A percentile compares a stretch with the other conserved stretches of the same genome.
Conservation (phyloP, 345 rosid genomes). For the Eutrema japonicum region DNA sequence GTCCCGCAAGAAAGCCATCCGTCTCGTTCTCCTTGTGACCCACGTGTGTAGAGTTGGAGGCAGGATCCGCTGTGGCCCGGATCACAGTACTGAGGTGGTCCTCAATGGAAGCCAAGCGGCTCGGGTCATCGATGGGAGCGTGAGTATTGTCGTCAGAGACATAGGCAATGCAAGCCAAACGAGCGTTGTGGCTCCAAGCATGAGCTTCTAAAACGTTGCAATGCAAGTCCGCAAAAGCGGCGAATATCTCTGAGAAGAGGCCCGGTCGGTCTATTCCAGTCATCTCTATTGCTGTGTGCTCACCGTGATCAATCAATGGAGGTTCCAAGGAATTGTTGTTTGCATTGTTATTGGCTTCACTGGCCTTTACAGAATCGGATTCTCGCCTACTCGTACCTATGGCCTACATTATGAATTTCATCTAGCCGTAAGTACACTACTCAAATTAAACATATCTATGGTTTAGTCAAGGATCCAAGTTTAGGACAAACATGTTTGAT, state of each 20-base stretch:
- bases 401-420: conserved; percentile 49
- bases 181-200: conserved; percentile 81
- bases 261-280: conserved; percentile 72
- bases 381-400: conserved; percentile 59
- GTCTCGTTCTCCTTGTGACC: conserved; percentile 51
- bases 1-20: conserved; percentile 48
- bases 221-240: conserved; percentile 60
- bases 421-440: not conserved
- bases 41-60: conserved; percentile 38
- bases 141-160: conserved; percentile 57
- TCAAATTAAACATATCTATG: not conserved
- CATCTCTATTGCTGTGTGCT: conserved; percentile 73
- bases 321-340: conserved; percentile 27
- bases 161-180: conserved; percentile 68
- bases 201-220: conserved; percentile 76
- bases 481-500: conserved; percentile 56
- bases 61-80: conserved; percentile 45
- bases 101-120: conserved; percentile 65
- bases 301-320: conserved; percentile 29
- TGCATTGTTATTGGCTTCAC: conserved; percentile 21
- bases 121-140: conserved; percentile 60
- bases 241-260: conserved; percentile 77
- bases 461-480: conserved; percentile 15
- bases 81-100: conserved; percentile 64
- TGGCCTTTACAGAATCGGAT: conserved; percentile 39